A percentile compares a stretch with the other conserved stretches of the same genome.
phyloP scores from a whole-genome alignment of 805 yeast species.

The Yarrowia bubula region DNA sequence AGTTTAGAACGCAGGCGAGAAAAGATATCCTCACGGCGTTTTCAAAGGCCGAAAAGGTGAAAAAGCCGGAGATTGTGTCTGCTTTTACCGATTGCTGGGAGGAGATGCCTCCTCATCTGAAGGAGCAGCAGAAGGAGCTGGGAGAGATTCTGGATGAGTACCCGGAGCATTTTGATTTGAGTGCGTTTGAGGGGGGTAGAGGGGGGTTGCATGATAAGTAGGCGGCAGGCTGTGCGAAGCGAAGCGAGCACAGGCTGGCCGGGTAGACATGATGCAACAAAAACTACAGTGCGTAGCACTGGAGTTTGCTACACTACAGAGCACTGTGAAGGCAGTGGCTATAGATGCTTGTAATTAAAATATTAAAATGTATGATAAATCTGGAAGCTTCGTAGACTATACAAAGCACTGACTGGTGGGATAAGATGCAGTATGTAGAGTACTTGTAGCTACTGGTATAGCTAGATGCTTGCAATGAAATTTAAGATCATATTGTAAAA shows the following conservation, averaged over 20 bases:
- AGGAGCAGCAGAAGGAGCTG: slow-evolving; percentile 37
- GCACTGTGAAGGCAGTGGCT: too few relatives aligned
- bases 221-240: background rate
- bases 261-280: too few relatives aligned
- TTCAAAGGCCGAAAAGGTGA: slow-evolving; percentile 37
- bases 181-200: slow-evolving; percentile 34
- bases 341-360: too few relatives aligned
- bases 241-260: background rate
- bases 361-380: too few relatives aligned
- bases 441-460: too few relatives aligned
- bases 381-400: too few relatives aligned
- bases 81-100: slow-evolving; percentile 36
- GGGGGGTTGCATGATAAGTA: slow-evolving; percentile 31
- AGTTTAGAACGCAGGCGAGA: slow-evolving; percentile 32
- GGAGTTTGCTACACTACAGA: too few relatives aligned
- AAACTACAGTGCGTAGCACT: too few relatives aligned
- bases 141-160: slow-evolving; percentile 35
- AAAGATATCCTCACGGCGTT: slow-evolving; percentile 35
- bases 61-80: slow-evolving; percentile 35
- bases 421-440: too few relatives aligned
- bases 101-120: slow-evolving; percentile 32
- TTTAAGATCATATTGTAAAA: too few relatives aligned
- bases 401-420: too few relatives aligned
- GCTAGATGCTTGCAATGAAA: too few relatives aligned
- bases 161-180: slow-evolving; percentile 37